Base-by-base conservation (phyloP, 768 basidiomycete species). In the Collybia sordida region DNA sequence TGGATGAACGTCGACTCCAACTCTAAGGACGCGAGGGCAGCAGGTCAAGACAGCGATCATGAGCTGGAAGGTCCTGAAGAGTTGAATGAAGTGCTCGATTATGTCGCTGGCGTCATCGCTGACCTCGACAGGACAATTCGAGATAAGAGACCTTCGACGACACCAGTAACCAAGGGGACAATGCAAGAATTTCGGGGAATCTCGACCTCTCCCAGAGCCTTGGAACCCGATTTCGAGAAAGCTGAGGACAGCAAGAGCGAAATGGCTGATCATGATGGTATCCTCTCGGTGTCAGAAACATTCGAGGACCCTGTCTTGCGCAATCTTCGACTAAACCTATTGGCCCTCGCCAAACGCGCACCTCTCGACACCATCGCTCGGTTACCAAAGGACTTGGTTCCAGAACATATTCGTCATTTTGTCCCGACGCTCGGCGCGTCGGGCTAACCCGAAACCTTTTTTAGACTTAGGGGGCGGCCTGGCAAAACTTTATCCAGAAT, bases 281-380 rank as follows among this genome's bases (percentile, higher is more conserved):
- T 14, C 3, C 9, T 31, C 31, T 37, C 28, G 3, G 24, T 23
- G 18, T 27, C n/a, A 22, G 46, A 48, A 14, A 25, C 36, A 9
- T 49, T 28, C 17, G 85, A 86, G 60, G 80, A 85, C 48, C 72
- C 77, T 2, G 56, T 71, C 15, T 42, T 83, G 58, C 77, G 78
- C 47, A 77, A 82, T 46, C 69, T 90, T 42, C 77, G 89, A 34
- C 70, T 91, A 55, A 90, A 89, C 61, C 71, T 92, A 23, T 74
- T 92, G 22, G 88, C 88, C 1, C 72, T 92, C 27, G 85, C 86
- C 49, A 89, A 90, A 61, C 78, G 88, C 5, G 88, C 88, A 8
- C 90, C 90, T 1, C 60, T 90, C 52, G 85, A 88, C 57, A 82
- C 77, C 50, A 85, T 89, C 46, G 83, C 83, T 14, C 73, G 72